These are phyloP conservation scores for Phlyctochytrium planicorne DNA, from an alignment of 192 early-diverging fungal species.

Conservation along the genomic window DNA sequence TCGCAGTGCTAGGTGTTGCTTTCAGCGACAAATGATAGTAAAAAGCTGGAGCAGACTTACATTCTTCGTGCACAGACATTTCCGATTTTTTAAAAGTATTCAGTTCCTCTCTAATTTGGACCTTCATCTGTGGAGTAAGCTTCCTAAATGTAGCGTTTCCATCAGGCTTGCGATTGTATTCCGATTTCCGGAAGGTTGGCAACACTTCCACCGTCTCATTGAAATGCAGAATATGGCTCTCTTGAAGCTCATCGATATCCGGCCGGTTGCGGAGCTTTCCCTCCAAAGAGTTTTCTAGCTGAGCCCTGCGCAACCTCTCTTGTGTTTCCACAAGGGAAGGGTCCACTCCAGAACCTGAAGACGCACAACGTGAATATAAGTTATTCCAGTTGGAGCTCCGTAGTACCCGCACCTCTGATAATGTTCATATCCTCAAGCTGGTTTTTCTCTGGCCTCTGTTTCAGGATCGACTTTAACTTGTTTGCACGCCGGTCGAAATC, in stretches of 20 bases:
- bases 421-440: constrained; percentile 54
- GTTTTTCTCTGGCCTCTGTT: constrained; percentile 48
- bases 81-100: constrained; percentile 92
- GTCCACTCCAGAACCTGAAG: constrained; percentile 28
- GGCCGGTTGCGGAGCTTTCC: constrained; percentile 50
- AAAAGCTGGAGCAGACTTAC: constrained; percentile 10
- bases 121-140: constrained; percentile 81
- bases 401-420: constrained; percentile 50
- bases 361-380: not conserved
- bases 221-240: constrained; percentile 36
- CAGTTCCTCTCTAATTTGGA: constrained; percentile 87
- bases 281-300: constrained; percentile 46
- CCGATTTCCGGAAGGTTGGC: constrained; percentile 59
- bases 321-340: constrained; percentile 46
- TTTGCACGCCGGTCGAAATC: not conserved
- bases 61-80: constrained; percentile 84
- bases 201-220: constrained; percentile 59
- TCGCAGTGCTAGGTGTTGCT: constrained; percentile 23
- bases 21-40: not conserved
- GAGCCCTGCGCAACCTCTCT: constrained; percentile 38
- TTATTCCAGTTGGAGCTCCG: too few relatives aligned
- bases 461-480: constrained; percentile 47
- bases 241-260: constrained; percentile 39
- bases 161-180: constrained; percentile 91
- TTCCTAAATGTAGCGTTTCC: constrained; percentile 74